Evolutionary conservation across 345 rosid species (phyloP).

Genomic region (Stellera chamaejasme): DNA sequence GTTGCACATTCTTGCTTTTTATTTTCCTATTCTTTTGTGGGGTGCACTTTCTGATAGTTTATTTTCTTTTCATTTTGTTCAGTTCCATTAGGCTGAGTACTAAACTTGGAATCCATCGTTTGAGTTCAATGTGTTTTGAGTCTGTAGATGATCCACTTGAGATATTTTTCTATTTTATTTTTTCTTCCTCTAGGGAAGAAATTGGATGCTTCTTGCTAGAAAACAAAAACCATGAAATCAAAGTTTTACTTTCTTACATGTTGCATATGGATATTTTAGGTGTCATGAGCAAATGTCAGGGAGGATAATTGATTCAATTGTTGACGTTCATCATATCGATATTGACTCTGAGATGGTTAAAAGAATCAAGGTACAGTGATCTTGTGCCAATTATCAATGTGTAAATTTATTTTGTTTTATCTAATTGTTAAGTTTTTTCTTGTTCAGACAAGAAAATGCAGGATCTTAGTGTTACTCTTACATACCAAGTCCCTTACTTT

Average conservation of each 20-base stretch:
- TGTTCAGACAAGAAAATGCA: background rate
- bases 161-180: background rate
- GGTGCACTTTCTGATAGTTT: constrained; percentile 2
- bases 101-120: background rate
- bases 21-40: constrained; percentile 2
- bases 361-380: constrained; percentile 59
- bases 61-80: background rate
- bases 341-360: constrained; percentile 68
- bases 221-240: background rate
- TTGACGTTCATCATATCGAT: constrained; percentile 78
- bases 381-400: constrained; percentile 1
- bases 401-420: background rate
- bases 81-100: background rate
- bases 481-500: background rate
- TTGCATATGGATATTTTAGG: constrained; percentile 33
- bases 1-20: constrained; percentile 8
- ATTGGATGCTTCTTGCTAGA: background rate
- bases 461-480: background rate
- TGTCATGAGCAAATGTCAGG: constrained; percentile 84
- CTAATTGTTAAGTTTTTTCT: background rate
- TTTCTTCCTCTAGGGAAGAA: background rate
- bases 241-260: constrained; percentile 6
- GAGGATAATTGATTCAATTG: constrained; percentile 67
- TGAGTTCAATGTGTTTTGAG: background rate
- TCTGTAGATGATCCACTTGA: background rate